Base-by-base conservation (phyloP, 1,284 basidiomycete species). In the Anthracocystis setariae region DNA sequence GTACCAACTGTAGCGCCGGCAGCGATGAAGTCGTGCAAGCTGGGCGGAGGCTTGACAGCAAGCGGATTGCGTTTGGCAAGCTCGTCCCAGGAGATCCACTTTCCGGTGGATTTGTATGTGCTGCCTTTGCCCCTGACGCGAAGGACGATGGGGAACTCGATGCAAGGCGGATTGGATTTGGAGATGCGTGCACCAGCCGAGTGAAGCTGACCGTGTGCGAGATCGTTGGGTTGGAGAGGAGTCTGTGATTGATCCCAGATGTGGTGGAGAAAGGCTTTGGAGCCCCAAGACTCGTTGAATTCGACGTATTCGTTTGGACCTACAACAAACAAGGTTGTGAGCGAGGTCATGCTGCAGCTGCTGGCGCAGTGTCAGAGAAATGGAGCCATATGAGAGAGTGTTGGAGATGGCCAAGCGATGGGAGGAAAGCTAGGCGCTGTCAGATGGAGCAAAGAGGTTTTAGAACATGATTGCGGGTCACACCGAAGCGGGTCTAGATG, bases 321-420 rank as follows among this genome's bases (percentile, higher is more conserved):
- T 42, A 76, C 70, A 44, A 69, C 57, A 50, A 76, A 76, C n/a
- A 76, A 40, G 13, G 76, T 73, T 21, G 61, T 67, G 48, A 76
- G 59, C n/a, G 71, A 70, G 13, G 62, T 39, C 73, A 72, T 68
- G 51, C 21, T 46, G 38, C 25, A 4, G 37, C 33, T 50, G 32
- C 39, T 45, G 25, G 47, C 39, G 52, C 43, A 37, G 35, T 3
- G 8, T 9, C 13, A 42, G 18, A n/a, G 39, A 42, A 7, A n/a
- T 21, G 9, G 18, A 23, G 39, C 39, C 39, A 42, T 42, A n/a
- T n/a, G 37, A 39, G 37, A 7, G 39, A 23, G 39, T n/a, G 17
- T 9, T 32, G 12, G 32, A 18, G 27, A 29, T 27, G 49, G 25
- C 29, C 40, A 13, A 43, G 27, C 38, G 15, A 27, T 42, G 38